Base-by-base conservation (phyloP, 148 eudicot genomes). In the Spergularia bocconei region DNA sequence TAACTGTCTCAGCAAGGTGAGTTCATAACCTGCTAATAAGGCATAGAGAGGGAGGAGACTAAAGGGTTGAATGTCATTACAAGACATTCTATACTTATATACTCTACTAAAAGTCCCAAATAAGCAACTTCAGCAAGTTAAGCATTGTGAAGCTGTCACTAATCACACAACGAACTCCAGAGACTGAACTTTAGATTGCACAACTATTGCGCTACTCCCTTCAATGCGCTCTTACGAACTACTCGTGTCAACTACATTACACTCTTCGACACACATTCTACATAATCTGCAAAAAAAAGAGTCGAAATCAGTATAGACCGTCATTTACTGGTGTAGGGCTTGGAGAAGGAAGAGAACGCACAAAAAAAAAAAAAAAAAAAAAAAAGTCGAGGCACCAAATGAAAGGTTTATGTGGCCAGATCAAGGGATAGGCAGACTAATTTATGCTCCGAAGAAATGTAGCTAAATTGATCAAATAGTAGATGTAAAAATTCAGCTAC, bases 251-350 rank as follows among this genome's bases (percentile, higher is more conserved):
- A 21, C 55, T 44, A 17, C 71, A 36, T 44, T 57, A 21, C 33
- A n/a, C 13, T 80, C 72, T 55, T 47, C 70, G 25, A 58, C 58
- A 63, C 36, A 33, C 57, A 69, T 69, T 62, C 66, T 33, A 70
- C 71, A 80, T 13, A 41, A 58, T 70, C 82, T 75, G 82, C 75
- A 76, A 63, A 13, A 19, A 41, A 75, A 23, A 64, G 54, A 16
- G 14, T 11, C 3, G 5, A 6, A 47, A 7, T 44, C n/a, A 61
- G 69, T 39, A 44, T 44, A 47, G n/a, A 67, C 33, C 39, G 1
- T 13, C 58, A 5, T 15, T n/a, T 55, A 57, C n/a, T 21, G 13
- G 5, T 59, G 15, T 57, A 57, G 8, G 8, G 10, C 60, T 3
- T 57, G 60, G 60, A 57, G 5, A 57, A 57, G 21, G 9, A 19